Evolutionary conservation across 345 rosid genomes (phyloP), one percentile per base, ranked within the genome.

Genomic region (Leavenworthia alabamica): DNA sequence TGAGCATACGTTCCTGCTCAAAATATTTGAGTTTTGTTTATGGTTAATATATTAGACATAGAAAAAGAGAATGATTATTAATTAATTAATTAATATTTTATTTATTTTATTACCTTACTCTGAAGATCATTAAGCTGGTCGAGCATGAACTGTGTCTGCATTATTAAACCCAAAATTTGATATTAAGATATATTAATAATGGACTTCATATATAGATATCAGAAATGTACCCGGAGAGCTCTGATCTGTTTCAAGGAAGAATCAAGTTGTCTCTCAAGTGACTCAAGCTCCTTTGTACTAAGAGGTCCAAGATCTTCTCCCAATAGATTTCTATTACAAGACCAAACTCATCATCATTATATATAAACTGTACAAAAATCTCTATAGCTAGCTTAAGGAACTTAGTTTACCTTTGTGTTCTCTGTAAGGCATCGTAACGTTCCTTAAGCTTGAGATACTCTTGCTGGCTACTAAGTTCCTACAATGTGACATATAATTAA

Each of bases 181-280:
- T 43, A 12, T 9, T 32, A 36, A 15, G 13, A 2, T 11, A 15
- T 8, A 20, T 1, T 10, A 27, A 4, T 26, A 26, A 4, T 1
- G 22, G 2, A 20, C 1, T 20, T 2, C 2, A 20, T 2, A 20
- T 1, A 20, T 1, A 20, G 2, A 20, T 1, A 20, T 1, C 1
- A 20, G 2, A 20, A 3, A n/a, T n/a, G 6, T 54, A 91, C 98
- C 79, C 93, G 51, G 5, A 87, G 88, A 60, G 88, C 90, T 77
- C 95, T 73, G 65, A 88, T 92, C 76, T 84, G 96, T 79, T 84
- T 92, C 80, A 92, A 43, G 13, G 96, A 92, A 67, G 84, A 71
- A 75, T 92, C 98, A 14, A 92, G 93, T 77, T 92, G 98, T 80
- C 89, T 88, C 73, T 92, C 98, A 14, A 92, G 90, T 4, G 95